Evolutionary conservation across 805 yeast genomes (phyloP), one percentile per base, ranked within the genome.

Genomic region (Teunomyces panamensis): DNA sequence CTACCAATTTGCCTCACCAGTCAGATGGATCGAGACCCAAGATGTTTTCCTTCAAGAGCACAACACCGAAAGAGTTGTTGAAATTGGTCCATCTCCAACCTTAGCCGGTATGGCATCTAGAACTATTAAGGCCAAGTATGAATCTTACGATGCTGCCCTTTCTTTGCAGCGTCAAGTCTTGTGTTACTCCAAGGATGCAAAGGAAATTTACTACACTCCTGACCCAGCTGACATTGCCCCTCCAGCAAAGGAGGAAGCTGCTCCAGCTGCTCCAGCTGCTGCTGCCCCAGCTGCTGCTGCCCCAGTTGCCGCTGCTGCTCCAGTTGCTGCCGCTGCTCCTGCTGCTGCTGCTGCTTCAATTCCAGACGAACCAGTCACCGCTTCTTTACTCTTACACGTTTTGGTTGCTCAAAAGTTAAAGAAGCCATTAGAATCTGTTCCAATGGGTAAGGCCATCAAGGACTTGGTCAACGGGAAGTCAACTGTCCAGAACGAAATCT

Each of bases 1-100:
- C 46, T 94, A 91, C 75, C 99, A 94, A 73, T 94, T 94, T 64
- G 99, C 99, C 43, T 91, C 97, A 53, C 99, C 99, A 42, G 99
- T 94, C 56, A 85, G 98, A 80, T 94, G 99, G 98, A 94, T 95
- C 69, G 99, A 95, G 69, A 94, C 99, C 53, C 99, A 94, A 74
- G 99, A 94, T 75, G 98, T 94, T 49, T 87, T 94, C 67, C 81
- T 94, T 67, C 87, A 88, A 68, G 94, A 90, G 60, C 86, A 83
- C 81, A 90, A 92, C 73, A 87, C 97, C 52, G 99, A 95, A 75
- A 83, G 99, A 65, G 92, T 94, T 52, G 97, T 94, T 56, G 99
- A 94, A 73, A 89, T 94, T 55, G 99, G 99, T 47, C 99, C 99
- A 52, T 90, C 98, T 43, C 98, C 99, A 51, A 94, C 99, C 39